These are phyloP conservation scores for Mycena maculata DNA, from an alignment of 768 basidiomycete species.

Conservation along the genomic window DNA sequence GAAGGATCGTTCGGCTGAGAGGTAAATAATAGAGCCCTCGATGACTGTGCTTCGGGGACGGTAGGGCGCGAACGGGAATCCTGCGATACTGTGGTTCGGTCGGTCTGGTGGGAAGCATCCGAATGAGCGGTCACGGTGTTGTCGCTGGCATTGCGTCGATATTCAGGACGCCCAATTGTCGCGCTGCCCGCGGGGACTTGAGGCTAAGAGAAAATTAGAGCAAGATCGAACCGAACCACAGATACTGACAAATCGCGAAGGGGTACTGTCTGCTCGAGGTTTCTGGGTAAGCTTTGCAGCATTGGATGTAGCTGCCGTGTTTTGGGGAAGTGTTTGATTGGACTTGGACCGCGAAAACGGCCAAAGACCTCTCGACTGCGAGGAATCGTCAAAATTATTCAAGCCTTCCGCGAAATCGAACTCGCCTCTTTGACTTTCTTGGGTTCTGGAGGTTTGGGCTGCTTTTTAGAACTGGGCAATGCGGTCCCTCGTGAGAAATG, in stretches of 20 bases:
- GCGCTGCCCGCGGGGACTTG: neutral
- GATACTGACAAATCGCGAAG: constrained; percentile 22
- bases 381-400: neutral
- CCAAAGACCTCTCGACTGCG: constrained; percentile 32
- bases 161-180: constrained; percentile 13
- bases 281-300: constrained; percentile 3
- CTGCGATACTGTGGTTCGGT: constrained; percentile 1
- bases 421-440: constrained; percentile 33
- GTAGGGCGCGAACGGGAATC: neutral
- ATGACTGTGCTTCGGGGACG: constrained; percentile 7
- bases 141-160: constrained; percentile 33
- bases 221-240: neutral
- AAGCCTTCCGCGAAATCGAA: neutral
- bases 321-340: constrained; percentile 24
- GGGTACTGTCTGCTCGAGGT: constrained; percentile 30
- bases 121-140: constrained; percentile 5
- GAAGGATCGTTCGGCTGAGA: constrained; percentile 15
- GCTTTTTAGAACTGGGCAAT: constrained; percentile 1
- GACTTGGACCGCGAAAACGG: constrained; percentile 33
- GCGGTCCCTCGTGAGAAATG: constrained; percentile 3
- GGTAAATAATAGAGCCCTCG: constrained; percentile 25
- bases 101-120: neutral
- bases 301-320: neutral
- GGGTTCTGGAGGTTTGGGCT: neutral
- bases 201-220: constrained; percentile 11